Conservation (phyloP, 768 basidiomycete genomes). For the Auriscalpium microsporum region DNA sequence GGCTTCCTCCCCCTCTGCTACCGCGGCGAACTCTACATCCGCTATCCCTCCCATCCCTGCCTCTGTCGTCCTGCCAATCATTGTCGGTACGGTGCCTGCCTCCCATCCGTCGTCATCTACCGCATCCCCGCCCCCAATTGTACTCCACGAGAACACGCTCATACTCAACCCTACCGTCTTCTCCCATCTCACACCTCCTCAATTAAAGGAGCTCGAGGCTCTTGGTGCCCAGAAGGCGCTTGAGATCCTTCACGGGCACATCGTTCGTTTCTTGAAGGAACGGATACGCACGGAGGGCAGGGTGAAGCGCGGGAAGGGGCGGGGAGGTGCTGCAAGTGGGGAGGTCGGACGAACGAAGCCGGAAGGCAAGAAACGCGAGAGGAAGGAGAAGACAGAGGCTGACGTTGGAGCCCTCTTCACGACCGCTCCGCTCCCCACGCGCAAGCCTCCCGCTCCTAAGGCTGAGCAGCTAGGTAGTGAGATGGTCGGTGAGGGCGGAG, state of each 20-base stretch:
- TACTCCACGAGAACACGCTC: slow-evolving; percentile 76
- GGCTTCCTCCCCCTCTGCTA: background rate
- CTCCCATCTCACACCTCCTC: slow-evolving; percentile 62
- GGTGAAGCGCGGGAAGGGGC: slow-evolving; percentile 12
- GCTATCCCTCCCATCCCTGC: slow-evolving; percentile 24
- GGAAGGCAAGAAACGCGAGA: background rate
- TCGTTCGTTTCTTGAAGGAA: slow-evolving; percentile 81
- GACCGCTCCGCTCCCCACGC: slow-evolving; percentile 5
- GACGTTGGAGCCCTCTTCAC: slow-evolving; percentile 8
- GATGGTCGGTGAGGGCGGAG: slow-evolving; percentile 13
- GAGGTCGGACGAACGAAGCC: background rate
- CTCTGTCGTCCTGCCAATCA: slow-evolving; percentile 63
- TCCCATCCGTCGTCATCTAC: slow-evolving; percentile 48
- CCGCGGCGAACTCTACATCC: background rate
- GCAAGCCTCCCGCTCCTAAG: slow-evolving; percentile 23
- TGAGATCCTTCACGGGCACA: slow-evolving; percentile 73
- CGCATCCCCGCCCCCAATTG: slow-evolving; percentile 52
- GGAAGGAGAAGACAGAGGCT: slow-evolving; percentile 2
- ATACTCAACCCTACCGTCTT: slow-evolving; percentile 84
- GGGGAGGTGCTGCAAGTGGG: slow-evolving; percentile 1
- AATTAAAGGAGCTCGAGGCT: slow-evolving; percentile 65
- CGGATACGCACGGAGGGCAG: slow-evolving; percentile 37
- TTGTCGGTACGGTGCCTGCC: slow-evolving; percentile 63
- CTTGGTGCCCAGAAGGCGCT: slow-evolving; percentile 80
- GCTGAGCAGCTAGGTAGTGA: slow-evolving; percentile 19